A percentile compares a stretch with the other conserved stretches of the same genome.
These are phyloP conservation scores for Neofusicoccum umdonicola DNA, from an alignment of 2,329 filamentous ascomycete genomes.

Conservation along the genomic window DNA sequence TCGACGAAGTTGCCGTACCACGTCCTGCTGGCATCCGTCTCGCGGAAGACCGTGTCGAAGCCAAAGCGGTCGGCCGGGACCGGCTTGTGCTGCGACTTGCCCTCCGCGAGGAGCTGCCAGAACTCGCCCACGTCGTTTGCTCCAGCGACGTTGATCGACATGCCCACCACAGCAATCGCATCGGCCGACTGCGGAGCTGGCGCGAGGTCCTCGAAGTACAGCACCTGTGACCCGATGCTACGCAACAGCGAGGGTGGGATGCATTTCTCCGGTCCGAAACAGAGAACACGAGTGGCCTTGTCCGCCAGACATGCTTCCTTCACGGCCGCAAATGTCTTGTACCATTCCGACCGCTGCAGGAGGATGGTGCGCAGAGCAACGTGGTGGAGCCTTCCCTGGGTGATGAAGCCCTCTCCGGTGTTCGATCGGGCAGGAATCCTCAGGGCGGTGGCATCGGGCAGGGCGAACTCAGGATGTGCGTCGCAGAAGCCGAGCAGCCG, in stretches of 20 bases:
- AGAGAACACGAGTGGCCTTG: not conserved
- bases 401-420: too few relatives aligned
- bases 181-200: not conserved
- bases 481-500: not conserved
- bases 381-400: too few relatives aligned
- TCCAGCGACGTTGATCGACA: not conserved
- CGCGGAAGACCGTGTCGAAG: not conserved
- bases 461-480: not conserved
- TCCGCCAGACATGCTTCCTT: not conserved
- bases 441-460: not conserved
- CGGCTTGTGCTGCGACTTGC: not conserved
- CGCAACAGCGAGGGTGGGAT: not conserved
- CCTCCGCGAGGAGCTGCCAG: not conserved
- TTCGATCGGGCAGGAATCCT: not conserved
- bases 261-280: not conserved
- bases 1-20: constrained; percentile 14
- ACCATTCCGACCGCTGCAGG: not conserved
- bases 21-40: not conserved
- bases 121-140: not conserved
- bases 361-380: not conserved
- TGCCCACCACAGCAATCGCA: not conserved
- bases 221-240: not conserved
- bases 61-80: not conserved
- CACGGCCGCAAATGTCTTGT: not conserved
- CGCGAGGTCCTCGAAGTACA: not conserved